Conservation (phyloP, 306 rosid species). For the Oxytropis ochrocephala region DNA sequence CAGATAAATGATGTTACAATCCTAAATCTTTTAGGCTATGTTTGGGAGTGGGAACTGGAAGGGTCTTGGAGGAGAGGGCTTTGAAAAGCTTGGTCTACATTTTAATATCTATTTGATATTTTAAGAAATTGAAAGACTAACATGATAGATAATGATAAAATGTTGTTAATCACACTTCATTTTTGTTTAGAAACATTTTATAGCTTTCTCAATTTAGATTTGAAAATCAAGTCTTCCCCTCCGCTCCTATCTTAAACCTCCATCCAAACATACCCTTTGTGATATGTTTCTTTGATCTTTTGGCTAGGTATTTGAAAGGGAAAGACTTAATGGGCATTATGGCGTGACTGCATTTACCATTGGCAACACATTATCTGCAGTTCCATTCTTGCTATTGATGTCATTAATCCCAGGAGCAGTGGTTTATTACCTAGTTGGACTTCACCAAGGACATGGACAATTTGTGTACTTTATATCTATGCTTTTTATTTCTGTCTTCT, state of each 20-base stretch:
- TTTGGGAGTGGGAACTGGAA: no score
- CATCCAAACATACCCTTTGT: no score
- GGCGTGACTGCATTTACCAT: slow-evolving; percentile 40
- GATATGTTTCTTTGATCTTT: neutral
- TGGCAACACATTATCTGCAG: slow-evolving; percentile 48
- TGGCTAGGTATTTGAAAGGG: slow-evolving; percentile 55
- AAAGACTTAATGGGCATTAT: slow-evolving; percentile 67
- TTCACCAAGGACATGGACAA: slow-evolving; percentile 33
- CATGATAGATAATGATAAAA: no score
- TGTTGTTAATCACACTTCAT: no score
- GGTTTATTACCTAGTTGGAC: slow-evolving; percentile 42
- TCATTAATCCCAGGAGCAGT: slow-evolving; percentile 48
- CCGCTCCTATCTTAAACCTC: no score
- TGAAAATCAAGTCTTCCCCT: no score
- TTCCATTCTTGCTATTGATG: slow-evolving; percentile 42
- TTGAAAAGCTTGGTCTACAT: no score
- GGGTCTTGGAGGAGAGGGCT: no score
- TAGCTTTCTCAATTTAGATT: no score
- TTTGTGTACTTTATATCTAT: slow-evolving; percentile 27
- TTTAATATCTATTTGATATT: no score
- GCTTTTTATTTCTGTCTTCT: slow-evolving; percentile 29
- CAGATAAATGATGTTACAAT: neutral
- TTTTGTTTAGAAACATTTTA: no score
- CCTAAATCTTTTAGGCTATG: neutral
- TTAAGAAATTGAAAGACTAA: no score